Evolutionary conservation across 805 yeast genomes (phyloP).

Genomic region (Sungouiozyma ichnusensis): DNA sequence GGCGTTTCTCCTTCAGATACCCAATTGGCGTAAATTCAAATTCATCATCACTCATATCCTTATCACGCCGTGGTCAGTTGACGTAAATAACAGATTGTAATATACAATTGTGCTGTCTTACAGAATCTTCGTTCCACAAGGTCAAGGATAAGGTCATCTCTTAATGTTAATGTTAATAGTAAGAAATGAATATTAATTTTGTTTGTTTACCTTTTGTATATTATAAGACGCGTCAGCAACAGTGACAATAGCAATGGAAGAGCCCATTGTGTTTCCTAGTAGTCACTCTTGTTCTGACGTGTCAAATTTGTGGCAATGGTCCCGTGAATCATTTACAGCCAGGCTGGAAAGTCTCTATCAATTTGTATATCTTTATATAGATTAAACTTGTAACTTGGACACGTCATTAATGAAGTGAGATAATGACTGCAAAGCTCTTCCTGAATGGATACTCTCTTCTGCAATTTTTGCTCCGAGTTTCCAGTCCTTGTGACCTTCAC

Average conservation of each 20-base stretch:
- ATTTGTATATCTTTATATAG: neutral
- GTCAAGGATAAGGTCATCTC: too few species aligned
- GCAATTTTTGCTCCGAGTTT: slow-evolving; percentile 70
- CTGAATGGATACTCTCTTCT: slow-evolving; percentile 51
- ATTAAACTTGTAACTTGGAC: neutral
- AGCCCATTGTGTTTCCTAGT: too few species aligned
- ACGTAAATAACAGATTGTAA: too few species aligned
- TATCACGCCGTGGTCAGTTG: slow-evolving; percentile 2
- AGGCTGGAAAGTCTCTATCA: neutral
- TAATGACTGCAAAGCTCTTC: slow-evolving; percentile 55
- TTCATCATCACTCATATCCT: slow-evolving; percentile 9
- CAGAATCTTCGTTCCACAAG: too few species aligned
- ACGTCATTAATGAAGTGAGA: slow-evolving; percentile 33
- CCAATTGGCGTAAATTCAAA: slow-evolving; percentile 38
- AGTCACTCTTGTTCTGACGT: too few species aligned
- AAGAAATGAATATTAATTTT: neutral
- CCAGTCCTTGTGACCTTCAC: slow-evolving; percentile 63
- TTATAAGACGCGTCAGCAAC: neutral
- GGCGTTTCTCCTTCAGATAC: slow-evolving; percentile 15
- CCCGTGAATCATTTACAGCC: too few species aligned
- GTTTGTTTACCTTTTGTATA: neutral
- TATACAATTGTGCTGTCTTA: too few species aligned
- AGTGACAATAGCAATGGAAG: too few species aligned
- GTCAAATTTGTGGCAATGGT: too few species aligned
- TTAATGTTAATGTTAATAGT: neutral